Base-by-base conservation (phyloP, 169 alveolate genomes). In the Babesia ovis region DNA sequence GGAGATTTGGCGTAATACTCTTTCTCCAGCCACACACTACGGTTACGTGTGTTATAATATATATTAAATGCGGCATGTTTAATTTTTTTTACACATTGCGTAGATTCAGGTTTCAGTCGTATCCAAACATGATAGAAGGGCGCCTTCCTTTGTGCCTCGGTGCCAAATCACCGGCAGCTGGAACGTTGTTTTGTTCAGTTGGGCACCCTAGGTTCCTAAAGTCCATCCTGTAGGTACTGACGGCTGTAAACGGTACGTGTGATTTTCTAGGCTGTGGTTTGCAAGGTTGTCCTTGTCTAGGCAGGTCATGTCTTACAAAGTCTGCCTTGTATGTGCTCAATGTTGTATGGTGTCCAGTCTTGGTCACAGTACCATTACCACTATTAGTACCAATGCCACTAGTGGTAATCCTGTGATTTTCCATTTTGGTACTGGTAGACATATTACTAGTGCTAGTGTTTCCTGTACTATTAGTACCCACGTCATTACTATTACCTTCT, bases 211-310 rank as follows among this genome's bases (percentile, higher is more conserved):
- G n/a, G 55, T 9, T 39, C 18, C 56, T 20, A 48, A 46, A 77
- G 68, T 77, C 85, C 34, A 27, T 67, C 32, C 54, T 22, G 43
- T 77, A 77, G 16, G 85, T 77, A 35, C 79, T 55, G 12, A 53
- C 53, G 16, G 71, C 61, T 12, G 51, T 35, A 57, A 77, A 77
- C 14, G 80, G 85, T 37, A 58, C 32, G 20, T 22, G 27, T 8
- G 18, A 4, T 29, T 9, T 14, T 9, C 20, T 22, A 29, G 5
- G 41, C 6, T 6, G 43, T 11, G 61, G 43, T 35, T 8, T 23
- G 43, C 6, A 9, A 4, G 18, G 18, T 8, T 23, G 50, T n/a
- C 23, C 8, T 27, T 25, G 22, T 27, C 8, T 27, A 2, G 83
- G 83, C 57, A 77, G 25, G 25, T 46, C 66, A 27, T 41, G 60